Conservation (phyloP, 495 filamentous ascomycete genomes). For the Lasiosphaeria ovina region DNA sequence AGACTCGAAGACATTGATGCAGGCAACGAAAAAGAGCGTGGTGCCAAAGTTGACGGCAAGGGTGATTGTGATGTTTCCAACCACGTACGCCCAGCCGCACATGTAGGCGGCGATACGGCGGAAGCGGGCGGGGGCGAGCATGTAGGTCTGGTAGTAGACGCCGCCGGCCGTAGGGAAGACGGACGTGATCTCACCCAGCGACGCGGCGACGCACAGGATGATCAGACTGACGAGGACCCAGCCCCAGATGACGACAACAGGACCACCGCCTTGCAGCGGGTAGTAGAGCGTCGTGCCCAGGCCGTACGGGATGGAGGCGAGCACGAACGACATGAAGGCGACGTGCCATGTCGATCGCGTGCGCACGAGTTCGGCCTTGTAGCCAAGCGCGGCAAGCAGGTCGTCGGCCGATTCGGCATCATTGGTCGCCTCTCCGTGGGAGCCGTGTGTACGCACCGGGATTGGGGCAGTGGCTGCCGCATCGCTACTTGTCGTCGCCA, state of each 20-base stretch:
- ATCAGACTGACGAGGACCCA: constrained; percentile 51
- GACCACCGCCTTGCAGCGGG: constrained; percentile 62
- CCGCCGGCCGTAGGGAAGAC: constrained; percentile 56
- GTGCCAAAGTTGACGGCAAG: constrained; percentile 68
- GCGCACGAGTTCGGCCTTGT: constrained; percentile 50
- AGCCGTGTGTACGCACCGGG: no score
- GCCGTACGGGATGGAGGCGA: constrained; percentile 60
- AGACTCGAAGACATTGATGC: constrained; percentile 53
- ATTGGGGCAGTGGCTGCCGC: no score
- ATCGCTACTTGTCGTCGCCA: no score
- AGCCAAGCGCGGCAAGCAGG: constrained; percentile 51
- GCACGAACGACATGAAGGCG: constrained; percentile 58
- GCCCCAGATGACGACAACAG: constrained; percentile 65
- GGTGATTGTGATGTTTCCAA: constrained; percentile 70
- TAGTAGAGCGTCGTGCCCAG: constrained; percentile 70
- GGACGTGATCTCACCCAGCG: constrained; percentile 55
- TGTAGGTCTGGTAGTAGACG: constrained; percentile 58
- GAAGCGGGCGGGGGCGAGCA: constrained; percentile 44
- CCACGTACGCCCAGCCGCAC: constrained; percentile 64
- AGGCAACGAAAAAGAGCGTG: constrained; percentile 51
- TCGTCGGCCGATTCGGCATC: constrained; percentile 39
- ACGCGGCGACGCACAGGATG: constrained; percentile 51
- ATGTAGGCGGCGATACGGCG: constrained; percentile 58
- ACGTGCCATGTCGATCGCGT: constrained; percentile 55
- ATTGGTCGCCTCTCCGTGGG: constrained; percentile 3